Base-by-base conservation (phyloP, 129 eudicot genomes). In the Smallanthus sonchifolius region DNA sequence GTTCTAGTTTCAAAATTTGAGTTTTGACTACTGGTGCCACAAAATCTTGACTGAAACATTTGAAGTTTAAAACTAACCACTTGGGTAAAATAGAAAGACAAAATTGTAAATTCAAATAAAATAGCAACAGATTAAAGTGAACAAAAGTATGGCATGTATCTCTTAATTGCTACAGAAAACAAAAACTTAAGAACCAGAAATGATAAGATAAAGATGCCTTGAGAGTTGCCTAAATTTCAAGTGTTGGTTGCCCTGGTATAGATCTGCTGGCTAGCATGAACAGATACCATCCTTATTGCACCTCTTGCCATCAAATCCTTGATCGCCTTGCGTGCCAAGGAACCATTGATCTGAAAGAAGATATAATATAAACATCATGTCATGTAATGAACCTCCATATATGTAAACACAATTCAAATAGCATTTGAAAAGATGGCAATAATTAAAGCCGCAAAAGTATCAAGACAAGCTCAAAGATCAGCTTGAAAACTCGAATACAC, bases 301-400 rank as follows among this genome's bases (percentile, higher is more conserved):
- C 90, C 94, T 79, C 94, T 80, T 28, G 94, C 94, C 94, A 88
- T 88, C 90, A 88, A 56, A 64, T 88, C 94, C 75, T 80, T 85
- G 20, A 88, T 88, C 52, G 94, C 97, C 75, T 82, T 88, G 64
- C 97, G 85, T 7, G 97, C 97, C 40, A 92, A 84, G 2, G 97
- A 89, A 65, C 97, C 97, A 74, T 84, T 92, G 48, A 92, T 84
- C 97, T 73, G 69, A 32, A 75, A 14, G n/a, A 0, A 39, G 44
- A 59, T 4, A 1, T 0, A n/a, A 30, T 9, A 34, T 62, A 43
- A 74, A 10, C 13, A 43, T 38, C 20, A 47, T 42, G 55, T 38
- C 20, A 47, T 42, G 55, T 3, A 0, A 48, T 15, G 55, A 48
- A 15, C 55, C 6, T 48, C 54, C 16, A 47, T 2, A 47, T 2